Evolutionary conservation across 2,329 filamentous ascomycete species (phyloP).

Genomic region (Teratosphaeria zuluensis): DNA sequence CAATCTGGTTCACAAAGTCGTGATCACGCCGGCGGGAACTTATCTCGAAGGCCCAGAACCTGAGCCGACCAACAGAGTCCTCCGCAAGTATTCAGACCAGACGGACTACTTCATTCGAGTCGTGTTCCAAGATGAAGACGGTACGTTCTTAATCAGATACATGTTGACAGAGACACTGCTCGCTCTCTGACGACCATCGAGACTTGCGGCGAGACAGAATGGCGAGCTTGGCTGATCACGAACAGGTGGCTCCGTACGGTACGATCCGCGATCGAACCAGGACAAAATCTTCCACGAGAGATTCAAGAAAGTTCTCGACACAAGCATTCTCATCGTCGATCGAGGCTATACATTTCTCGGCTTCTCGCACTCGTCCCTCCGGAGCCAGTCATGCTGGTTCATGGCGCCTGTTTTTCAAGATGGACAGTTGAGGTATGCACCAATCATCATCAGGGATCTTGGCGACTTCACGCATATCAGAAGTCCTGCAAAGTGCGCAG

Average conservation of each 20-base stretch:
- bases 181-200: background rate
- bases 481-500: constrained; percentile 49
- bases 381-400: constrained; percentile 62
- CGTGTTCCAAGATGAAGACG: constrained; percentile 65
- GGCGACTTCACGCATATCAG: constrained; percentile 44
- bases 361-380: constrained; percentile 69
- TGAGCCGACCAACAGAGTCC: constrained; percentile 60
- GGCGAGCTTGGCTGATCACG: background rate
- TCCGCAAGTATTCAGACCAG: constrained; percentile 54
- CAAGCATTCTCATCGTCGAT: constrained; percentile 55
- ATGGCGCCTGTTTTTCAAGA: constrained; percentile 39
- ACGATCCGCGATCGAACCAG: constrained; percentile 42
- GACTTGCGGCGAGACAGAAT: background rate
- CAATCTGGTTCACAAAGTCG: constrained; percentile 25
- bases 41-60: constrained; percentile 40
- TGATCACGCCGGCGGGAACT: constrained; percentile 31
- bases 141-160: background rate
- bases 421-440: constrained; percentile 24
- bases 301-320: constrained; percentile 50
- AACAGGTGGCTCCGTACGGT: constrained; percentile 46
- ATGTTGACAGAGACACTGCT: background rate
- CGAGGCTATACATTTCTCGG: constrained; percentile 58
- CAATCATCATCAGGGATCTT: constrained; percentile 34
- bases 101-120: constrained; percentile 60
- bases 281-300: constrained; percentile 45